Base-by-base conservation (phyloP, 305 asterid genomes). In the Fraxinus albicans region DNA sequence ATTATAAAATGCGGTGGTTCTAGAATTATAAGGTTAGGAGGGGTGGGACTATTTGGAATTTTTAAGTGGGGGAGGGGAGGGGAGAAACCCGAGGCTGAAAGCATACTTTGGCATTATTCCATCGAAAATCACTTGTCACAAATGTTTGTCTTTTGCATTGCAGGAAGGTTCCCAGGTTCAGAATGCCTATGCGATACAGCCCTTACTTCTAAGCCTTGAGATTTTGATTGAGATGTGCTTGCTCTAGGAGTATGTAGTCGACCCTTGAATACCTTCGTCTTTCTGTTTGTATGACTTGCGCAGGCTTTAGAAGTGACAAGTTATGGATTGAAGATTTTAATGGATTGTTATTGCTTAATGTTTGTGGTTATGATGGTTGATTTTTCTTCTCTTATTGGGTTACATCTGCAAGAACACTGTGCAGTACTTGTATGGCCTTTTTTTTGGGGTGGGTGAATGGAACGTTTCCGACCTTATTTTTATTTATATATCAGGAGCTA, bases 161-260 rank as follows among this genome's bases (percentile, higher is more conserved):
- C 89, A 88, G 91, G 87, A 90, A 88, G 81, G 89, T 87, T 80
- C 90, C 90, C 67, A 80, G 93, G 88, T 88, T 88, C 74, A 87
- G 93, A 80, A 86, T 63, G 33, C 90, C 93, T 42, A 90, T 87
- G 93, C 80, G 91, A 83, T 88, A 85, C 81, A 90, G 86, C 84
- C 93, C 93, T 25, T 90, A 90, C 91, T 88, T 88, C 84, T 90
- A 84, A 87, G 83, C 82, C 84, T 36, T 47, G 23, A 36, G 35
- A n/a, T 81, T 79, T 73, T 7, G 36, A 82, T 19, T 34, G 25
- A 40, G 73, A 53, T 73, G 19, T 82, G 72, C 31, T 2, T 63
- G 12, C 50, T 40, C 15, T 40, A 40, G 50, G 50, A 40, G 50
- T 40, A 40, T 40, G 50, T 40, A 40, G 50, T 50, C 21, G 13